These are phyloP conservation scores for Colletotrichum sp. DNA, from an alignment of 2,329 filamentous ascomycete genomes.

Conservation along the genomic window DNA sequence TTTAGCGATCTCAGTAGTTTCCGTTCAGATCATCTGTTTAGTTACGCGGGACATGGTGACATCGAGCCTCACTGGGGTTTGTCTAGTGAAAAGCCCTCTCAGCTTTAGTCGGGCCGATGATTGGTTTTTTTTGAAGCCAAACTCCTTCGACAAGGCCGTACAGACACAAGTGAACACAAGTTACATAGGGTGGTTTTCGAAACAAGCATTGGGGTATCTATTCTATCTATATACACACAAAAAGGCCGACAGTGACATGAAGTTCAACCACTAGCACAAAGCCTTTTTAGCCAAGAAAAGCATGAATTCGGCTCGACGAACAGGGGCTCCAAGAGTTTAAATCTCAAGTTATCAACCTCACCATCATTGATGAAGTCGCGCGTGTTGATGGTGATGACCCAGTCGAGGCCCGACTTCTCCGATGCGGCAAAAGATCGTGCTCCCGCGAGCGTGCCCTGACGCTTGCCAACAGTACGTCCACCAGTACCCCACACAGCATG, in stretches of 20 bases:
- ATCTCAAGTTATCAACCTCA: not conserved
- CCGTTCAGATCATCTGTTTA: not conserved
- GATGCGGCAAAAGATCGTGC: not conserved
- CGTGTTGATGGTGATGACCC: conserved; percentile 6
- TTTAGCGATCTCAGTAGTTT: not conserved
- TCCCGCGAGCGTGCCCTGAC: not conserved
- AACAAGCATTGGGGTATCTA: not conserved
- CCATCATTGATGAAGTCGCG: not conserved
- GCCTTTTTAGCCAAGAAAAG: not conserved
- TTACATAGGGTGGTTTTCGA: accelerated
- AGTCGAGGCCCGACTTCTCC: not conserved
- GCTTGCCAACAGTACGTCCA: not conserved
- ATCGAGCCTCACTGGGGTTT: not conserved
- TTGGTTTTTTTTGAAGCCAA: not conserved
- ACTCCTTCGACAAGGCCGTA: accelerated
- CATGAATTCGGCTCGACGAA: not conserved
- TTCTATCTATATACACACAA: not conserved
- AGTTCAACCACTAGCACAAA: not conserved
- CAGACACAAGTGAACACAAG: not conserved
- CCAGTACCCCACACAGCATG: conserved; percentile 11
- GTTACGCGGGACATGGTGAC: not conserved
- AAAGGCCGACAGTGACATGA: accelerated
- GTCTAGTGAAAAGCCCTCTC: not conserved
- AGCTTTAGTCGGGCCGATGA: not conserved
- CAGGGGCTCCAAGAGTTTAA: not conserved